Conservation (phyloP, 768 basidiomycete species). For the Leccinum disarticulatum region DNA sequence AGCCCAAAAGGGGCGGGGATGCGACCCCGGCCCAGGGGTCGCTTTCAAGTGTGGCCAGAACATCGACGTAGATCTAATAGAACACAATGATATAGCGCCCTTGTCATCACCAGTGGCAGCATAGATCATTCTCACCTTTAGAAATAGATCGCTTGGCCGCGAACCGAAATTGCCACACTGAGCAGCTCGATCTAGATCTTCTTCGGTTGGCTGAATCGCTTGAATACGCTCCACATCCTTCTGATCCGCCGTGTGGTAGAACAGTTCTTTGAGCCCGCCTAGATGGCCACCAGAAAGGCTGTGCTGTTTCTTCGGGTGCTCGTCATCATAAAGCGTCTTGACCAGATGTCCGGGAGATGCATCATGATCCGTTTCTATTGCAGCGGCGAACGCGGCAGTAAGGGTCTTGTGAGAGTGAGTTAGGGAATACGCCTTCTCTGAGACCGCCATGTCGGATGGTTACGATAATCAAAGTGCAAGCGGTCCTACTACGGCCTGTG, state of each 20-base stretch:
- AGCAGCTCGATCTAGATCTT: slow-evolving; percentile 47
- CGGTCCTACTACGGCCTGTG: not conserved
- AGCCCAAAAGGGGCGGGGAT: slow-evolving; percentile 62
- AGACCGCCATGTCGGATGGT: slow-evolving; percentile 22
- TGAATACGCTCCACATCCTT: slow-evolving; percentile 22
- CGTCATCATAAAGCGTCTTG: slow-evolving; percentile 38
- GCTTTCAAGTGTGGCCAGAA: slow-evolving; percentile 55
- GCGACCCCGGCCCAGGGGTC: slow-evolving; percentile 57
- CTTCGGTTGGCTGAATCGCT: slow-evolving; percentile 31
- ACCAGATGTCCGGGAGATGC: slow-evolving; percentile 37
- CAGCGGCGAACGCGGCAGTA: slow-evolving; percentile 41
- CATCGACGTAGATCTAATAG: slow-evolving; percentile 58
- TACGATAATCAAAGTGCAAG: not conserved
- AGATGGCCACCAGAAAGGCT: slow-evolving; percentile 18
- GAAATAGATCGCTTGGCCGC: slow-evolving; percentile 57
- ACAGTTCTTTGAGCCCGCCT: slow-evolving; percentile 19
- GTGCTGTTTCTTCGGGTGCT: slow-evolving; percentile 28
- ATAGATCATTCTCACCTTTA: slow-evolving; percentile 43
- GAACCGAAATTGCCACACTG: slow-evolving; percentile 53
- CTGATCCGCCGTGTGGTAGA: slow-evolving; percentile 15
- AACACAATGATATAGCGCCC: not conserved
- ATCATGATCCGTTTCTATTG: slow-evolving; percentile 28
- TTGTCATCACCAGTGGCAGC: not conserved
- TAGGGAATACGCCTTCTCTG: slow-evolving; percentile 34
- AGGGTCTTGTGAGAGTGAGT: slow-evolving; percentile 37